Conservation (phyloP, 2,329 filamentous ascomycete species). For the Alternaria brassicicola region DNA sequence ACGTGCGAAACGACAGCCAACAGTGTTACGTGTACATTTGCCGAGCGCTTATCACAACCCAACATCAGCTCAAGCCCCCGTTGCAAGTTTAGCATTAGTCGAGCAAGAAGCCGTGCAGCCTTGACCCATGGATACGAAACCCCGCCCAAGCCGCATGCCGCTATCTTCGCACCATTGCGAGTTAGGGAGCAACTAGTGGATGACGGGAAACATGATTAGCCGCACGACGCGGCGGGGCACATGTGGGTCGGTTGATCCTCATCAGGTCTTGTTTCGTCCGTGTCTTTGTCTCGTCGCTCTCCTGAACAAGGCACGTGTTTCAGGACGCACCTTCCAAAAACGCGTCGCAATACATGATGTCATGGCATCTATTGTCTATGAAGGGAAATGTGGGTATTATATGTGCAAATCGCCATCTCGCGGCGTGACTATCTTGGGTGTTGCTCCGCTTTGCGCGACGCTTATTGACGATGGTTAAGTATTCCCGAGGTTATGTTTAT, state of each 20-base stretch:
- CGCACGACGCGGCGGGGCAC: conserved; percentile 4
- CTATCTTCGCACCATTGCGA: conserved; percentile 8
- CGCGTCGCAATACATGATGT: conserved; percentile 10
- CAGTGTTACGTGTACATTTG: conserved; percentile 13
- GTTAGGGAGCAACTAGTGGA: not conserved
- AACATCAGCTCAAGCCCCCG: not conserved
- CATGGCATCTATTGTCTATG: conserved; percentile 5
- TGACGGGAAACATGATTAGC: conserved; percentile 4
- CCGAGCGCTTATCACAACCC: conserved; percentile 8
- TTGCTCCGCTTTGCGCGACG: not conserved
- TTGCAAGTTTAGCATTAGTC: conserved; percentile 1
- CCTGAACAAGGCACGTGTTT: not conserved
- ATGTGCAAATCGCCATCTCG: conserved; percentile 7
- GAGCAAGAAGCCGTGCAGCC: not conserved
- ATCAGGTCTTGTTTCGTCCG: conserved; percentile 11
- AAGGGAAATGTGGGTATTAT: not conserved
- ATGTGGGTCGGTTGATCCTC: not conserved
- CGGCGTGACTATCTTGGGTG: not conserved
- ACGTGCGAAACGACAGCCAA: conserved; percentile 9
- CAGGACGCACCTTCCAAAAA: not conserved
- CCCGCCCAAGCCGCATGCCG: conserved; percentile 2
- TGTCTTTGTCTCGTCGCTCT: not conserved
- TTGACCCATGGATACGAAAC: conserved; percentile 3
- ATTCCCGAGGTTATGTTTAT: not conserved
- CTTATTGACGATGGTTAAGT: not conserved